Base-by-base conservation (phyloP, 164 flowering plant genomes). In the Nelumbo lutea region DNA sequence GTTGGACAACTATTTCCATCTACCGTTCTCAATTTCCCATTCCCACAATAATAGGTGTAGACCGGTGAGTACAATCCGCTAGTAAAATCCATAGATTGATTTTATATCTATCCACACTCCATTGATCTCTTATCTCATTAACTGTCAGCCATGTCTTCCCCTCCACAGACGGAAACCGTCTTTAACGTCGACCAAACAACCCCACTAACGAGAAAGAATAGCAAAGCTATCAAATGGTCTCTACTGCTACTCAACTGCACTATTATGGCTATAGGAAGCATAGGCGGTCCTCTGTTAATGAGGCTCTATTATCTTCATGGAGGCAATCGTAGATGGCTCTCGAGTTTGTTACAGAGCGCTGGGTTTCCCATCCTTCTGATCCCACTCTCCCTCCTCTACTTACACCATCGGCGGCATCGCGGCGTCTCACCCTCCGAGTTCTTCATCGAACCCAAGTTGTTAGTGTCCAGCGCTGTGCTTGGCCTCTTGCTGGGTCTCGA, bases 241-340 rank as follows among this genome's bases (percentile, higher is more conserved):
- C 27, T 27, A 27, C 27, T 27, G 27, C 6, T 59, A 3, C n/a
- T 58, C n/a, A 70, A 57, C 43, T 45, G 64, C 40, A 5, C 6
- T 0, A 43, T 64, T 11, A n/a, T 65, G n/a, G 44, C 57, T 45
- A 3, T 14, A 2, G 73, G 73, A 53, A 8, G 15, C 27, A 9
- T 64, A 56, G 73, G 73, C 14, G 58, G 68, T 43, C 73, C 73
- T 47, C 68, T 70, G 6, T 14, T 70, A 46, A 44, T 46, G 9
- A 51, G 73, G 11, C 64, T 70, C 45, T 70, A 70, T 38, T 70
- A 46, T 45, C 5, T 70, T 14, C 73, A 70, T 10, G 73, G 73
- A 5, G 73, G 73, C 1, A 57, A 3, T 0, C 45, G 73, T 14
- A 6, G 41, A 57, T 70, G 73, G 68, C 41, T 70, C 5, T 27